Evolutionary conservation across 2,329 filamentous ascomycete genomes (phyloP).

Genomic region (Xylariales sp.): DNA sequence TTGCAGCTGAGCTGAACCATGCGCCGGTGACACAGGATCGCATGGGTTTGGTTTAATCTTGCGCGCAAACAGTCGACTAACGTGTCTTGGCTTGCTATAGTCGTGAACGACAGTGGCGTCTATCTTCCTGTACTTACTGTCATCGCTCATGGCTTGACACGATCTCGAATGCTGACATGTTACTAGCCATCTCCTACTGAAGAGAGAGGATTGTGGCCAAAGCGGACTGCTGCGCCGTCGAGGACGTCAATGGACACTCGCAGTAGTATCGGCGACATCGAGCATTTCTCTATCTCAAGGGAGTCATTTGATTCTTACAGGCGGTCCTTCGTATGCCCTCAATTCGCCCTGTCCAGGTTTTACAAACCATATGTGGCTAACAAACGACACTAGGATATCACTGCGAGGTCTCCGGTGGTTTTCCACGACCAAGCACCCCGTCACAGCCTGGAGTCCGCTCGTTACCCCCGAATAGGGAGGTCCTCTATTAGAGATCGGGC

Average conservation of each 20-base stretch:
- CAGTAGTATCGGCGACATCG: constrained; percentile 69
- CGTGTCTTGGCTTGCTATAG: constrained; percentile 39
- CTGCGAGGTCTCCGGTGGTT: constrained; percentile 73
- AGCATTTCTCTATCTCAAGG: constrained; percentile 90
- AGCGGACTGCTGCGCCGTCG: constrained; percentile 41
- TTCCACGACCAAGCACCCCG: constrained; percentile 55
- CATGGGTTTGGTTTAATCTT: constrained; percentile 5
- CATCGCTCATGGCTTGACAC: not conserved
- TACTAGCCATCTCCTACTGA: constrained; percentile 79
- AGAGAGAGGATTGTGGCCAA: constrained; percentile 74
- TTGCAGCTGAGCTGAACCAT: constrained; percentile 10
- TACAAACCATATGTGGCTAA: constrained; percentile 6
- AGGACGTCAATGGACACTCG: constrained; percentile 51
- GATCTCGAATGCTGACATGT: constrained; percentile 8
- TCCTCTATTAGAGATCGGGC: constrained; percentile 54
- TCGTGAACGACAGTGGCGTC: constrained; percentile 92
- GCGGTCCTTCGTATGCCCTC: constrained; percentile 76
- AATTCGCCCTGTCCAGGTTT: not conserved
- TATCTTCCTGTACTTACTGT: constrained; percentile 73
- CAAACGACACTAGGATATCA: constrained; percentile 69
- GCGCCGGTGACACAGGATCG: not conserved
- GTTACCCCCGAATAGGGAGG: constrained; percentile 57
- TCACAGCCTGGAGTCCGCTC: constrained; percentile 75
- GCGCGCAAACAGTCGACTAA: constrained; percentile 15
- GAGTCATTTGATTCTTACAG: constrained; percentile 97